These are phyloP conservation scores for Volvox carteri DNA, from an alignment of 163 green algal genomes.

Conservation along the genomic window DNA sequence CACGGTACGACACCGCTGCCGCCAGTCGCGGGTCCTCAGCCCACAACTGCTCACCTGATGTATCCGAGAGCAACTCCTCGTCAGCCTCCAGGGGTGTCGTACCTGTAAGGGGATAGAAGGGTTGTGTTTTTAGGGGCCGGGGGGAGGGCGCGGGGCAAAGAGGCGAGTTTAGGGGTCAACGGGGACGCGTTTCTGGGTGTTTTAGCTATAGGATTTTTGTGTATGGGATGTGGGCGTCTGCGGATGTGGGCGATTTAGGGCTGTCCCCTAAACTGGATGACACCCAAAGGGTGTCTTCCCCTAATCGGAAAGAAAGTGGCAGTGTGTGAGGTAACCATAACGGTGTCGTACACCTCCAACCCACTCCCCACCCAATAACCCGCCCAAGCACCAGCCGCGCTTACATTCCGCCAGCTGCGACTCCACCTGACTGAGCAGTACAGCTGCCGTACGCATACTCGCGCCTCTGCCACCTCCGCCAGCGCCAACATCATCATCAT, in stretches of 20 bases:
- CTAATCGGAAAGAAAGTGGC: background rate
- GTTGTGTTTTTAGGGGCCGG: background rate
- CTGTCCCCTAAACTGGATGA: background rate
- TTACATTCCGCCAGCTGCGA: slow-evolving; percentile 17
- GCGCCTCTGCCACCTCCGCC: background rate
- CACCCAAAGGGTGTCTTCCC: background rate
- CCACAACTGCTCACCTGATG: background rate
- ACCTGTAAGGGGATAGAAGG: background rate
- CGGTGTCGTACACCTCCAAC: too few relatives aligned
- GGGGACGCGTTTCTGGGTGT: background rate
- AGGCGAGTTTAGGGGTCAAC: background rate
- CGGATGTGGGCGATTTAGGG: background rate
- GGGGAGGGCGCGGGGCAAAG: background rate
- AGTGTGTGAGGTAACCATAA: background rate
- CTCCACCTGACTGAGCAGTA: slow-evolving; percentile 26
- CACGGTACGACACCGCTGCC: slow-evolving; percentile 22
- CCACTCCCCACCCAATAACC: too few relatives aligned
- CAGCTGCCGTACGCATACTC: slow-evolving; percentile 8
- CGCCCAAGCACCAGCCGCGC: background rate
- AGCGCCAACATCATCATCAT: too few relatives aligned
- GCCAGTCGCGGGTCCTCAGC: background rate
- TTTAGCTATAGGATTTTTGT: background rate
- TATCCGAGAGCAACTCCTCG: background rate
- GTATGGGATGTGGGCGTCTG: background rate
- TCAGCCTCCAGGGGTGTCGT: background rate